Conservation (phyloP, 2,329 filamentous ascomycete species). For the Aureobasidium sp. region DNA sequence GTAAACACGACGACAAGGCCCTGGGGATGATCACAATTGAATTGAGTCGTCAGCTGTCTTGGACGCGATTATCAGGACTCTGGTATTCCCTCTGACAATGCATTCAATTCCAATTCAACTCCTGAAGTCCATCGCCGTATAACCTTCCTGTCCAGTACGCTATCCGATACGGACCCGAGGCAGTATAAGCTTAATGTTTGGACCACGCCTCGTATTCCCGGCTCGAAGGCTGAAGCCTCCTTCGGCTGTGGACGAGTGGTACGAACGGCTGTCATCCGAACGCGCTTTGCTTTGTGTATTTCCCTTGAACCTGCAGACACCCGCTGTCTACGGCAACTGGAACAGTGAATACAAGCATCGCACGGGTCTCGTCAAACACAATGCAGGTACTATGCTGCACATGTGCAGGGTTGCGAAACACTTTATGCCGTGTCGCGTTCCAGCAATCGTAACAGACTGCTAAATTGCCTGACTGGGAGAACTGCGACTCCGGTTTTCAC, state of each 20-base stretch:
- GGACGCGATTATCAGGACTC: not conserved
- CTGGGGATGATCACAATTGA: not conserved
- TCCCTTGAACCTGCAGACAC: not conserved
- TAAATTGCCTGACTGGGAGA: not conserved
- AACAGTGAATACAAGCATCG: not conserved
- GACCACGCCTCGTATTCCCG: constrained; percentile 4
- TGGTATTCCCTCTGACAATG: too few species aligned
- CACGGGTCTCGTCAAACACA: not conserved
- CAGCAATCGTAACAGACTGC: not conserved
- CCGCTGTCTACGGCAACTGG: not conserved
- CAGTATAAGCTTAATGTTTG: constrained; percentile 9
- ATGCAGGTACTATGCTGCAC: not conserved
- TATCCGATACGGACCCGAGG: not conserved
- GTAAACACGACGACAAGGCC: not conserved
- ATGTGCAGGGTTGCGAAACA: not conserved
- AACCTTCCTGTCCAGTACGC: not conserved
- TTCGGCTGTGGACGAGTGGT: not conserved
- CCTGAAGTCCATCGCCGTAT: not conserved
- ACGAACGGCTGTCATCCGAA: constrained; percentile 3
- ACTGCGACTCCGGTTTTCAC: not conserved
- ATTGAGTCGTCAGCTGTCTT: not conserved
- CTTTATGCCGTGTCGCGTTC: not conserved
- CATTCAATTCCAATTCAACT: not conserved
- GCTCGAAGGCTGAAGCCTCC: not conserved
- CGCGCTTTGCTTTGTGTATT: not conserved